phyloP scores from a whole-genome alignment of 2,329 filamentous ascomycete genomes.

The Tympanopsis confertula region DNA sequence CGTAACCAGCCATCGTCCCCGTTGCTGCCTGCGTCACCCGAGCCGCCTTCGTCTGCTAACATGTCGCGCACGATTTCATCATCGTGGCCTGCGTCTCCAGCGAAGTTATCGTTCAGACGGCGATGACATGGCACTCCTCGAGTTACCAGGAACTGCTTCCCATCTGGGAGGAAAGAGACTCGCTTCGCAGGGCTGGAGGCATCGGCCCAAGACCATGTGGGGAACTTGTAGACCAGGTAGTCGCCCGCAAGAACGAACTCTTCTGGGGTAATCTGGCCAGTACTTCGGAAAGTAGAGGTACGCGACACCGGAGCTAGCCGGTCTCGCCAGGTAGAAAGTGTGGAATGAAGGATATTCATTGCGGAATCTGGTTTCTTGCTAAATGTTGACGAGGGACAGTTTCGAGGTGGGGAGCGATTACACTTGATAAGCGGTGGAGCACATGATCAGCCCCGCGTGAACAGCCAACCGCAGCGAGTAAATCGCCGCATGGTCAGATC shows the following conservation, averaged over 20 bases:
- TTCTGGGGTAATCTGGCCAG: slow-evolving; percentile 91
- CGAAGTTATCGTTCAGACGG: slow-evolving; percentile 68
- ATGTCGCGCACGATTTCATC: slow-evolving; percentile 67
- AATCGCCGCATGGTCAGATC: too few species aligned
- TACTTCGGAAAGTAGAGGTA: slow-evolving; percentile 84
- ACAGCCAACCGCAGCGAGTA: too few species aligned
- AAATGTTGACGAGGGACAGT: too few species aligned
- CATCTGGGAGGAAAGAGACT: slow-evolving; percentile 68
- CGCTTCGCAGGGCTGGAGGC: slow-evolving; percentile 72
- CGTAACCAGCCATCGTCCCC: slow-evolving; percentile 86
- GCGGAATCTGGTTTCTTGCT: slow-evolving; percentile 5
- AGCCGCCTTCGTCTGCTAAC: slow-evolving; percentile 23
- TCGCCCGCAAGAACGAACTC: slow-evolving; percentile 94
- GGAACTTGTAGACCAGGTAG: slow-evolving; percentile 98
- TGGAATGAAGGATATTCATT: slow-evolving; percentile 89
- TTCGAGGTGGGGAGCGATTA: too few species aligned
- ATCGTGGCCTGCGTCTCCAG: slow-evolving; percentile 46
- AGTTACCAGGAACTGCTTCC: slow-evolving; percentile 92
- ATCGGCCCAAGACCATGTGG: slow-evolving; percentile 92
- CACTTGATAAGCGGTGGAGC: too few species aligned
- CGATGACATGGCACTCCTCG: slow-evolving; percentile 89
- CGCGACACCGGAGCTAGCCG: slow-evolving; percentile 79
- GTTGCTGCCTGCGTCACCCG: slow-evolving; percentile 18
- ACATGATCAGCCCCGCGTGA: too few species aligned
- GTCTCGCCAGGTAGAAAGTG: slow-evolving; percentile 83